A percentile compares a stretch with the other conserved stretches of the same genome.
These are phyloP conservation scores for Trichocladium antarcticum DNA, from an alignment of 495 filamentous ascomycete species.

Conservation along the genomic window DNA sequence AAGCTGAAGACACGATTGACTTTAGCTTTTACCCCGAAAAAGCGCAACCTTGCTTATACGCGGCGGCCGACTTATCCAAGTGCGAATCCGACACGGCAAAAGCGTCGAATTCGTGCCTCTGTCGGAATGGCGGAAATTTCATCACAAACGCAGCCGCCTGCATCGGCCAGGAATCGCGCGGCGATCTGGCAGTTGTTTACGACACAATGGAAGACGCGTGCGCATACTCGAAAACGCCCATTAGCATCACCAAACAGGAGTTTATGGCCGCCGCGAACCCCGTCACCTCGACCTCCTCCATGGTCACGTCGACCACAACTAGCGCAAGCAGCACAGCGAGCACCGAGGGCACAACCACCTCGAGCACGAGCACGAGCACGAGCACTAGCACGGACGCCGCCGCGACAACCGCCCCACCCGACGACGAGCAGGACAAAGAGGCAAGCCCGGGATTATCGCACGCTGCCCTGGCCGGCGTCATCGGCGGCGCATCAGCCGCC, in stretches of 20 bases:
- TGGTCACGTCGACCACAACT: neutral
- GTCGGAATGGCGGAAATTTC: slow-evolving; percentile 35
- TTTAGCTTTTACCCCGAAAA: slow-evolving; percentile 34
- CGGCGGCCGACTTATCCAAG: slow-evolving; percentile 22
- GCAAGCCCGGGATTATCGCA: slow-evolving; percentile 11
- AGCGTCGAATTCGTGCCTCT: slow-evolving; percentile 35
- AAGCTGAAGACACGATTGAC: slow-evolving; percentile 23
- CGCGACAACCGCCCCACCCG: neutral
- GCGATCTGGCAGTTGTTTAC: slow-evolving; percentile 28
- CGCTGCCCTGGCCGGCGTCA: slow-evolving; percentile 18
- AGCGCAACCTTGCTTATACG: slow-evolving; percentile 31
- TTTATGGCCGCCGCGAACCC: slow-evolving; percentile 26
- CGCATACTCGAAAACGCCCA: slow-evolving; percentile 20
- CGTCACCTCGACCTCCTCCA: slow-evolving; percentile 1
- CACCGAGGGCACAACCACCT: slow-evolving; percentile 3
- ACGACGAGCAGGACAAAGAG: neutral
- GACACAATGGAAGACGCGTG: slow-evolving; percentile 26
- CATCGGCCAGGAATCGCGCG: slow-evolving; percentile 23
- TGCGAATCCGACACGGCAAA: slow-evolving; percentile 24
- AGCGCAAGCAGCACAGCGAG: neutral
- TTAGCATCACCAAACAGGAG: slow-evolving; percentile 20
- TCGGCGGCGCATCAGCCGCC: slow-evolving; percentile 15
- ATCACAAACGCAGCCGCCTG: slow-evolving; percentile 33
- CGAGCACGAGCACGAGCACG: neutral
- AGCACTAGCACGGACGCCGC: slow-evolving; percentile 1